Conservation (phyloP, 106 monocot genomes). For the Hemerocallis citrina region DNA sequence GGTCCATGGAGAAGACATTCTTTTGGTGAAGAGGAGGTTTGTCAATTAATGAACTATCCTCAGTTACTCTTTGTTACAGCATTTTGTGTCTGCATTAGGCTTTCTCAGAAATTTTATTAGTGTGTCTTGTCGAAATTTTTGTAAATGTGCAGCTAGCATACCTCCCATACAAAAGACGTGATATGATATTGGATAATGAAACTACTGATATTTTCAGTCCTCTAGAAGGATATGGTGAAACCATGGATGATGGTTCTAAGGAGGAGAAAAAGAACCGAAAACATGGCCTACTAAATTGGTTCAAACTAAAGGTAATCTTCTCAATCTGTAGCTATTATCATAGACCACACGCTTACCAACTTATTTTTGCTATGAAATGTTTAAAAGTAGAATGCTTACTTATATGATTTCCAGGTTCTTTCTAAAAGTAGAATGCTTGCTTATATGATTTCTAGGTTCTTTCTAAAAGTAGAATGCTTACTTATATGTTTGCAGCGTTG, state of each 20-base stretch:
- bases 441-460: too few species aligned
- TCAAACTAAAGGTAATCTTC: conserved; percentile 69
- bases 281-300: conserved; percentile 90
- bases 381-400: too few species aligned
- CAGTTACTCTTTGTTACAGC: not conserved
- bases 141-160: conserved; percentile 76
- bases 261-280: conserved; percentile 78
- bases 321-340: not conserved
- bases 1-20: conserved; percentile 79
- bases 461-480: too few species aligned
- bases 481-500: too few species aligned
- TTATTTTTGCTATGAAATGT: too few species aligned
- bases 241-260: conserved; percentile 51
- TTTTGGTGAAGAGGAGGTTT: conserved; percentile 96
- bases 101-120: not conserved
- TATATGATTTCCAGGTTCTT: too few species aligned
- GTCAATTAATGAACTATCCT: not conserved
- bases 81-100: not conserved
- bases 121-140: conserved; percentile 1
- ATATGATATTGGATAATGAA: conserved; percentile 72
- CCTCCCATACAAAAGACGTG: conserved; percentile 82
- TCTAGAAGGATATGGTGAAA: conserved; percentile 50
- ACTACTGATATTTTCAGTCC: conserved; percentile 40
- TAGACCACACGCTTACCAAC: not conserved
- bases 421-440: too few species aligned